These are phyloP conservation scores for Cyclocybe aegerita DNA, from an alignment of 768 basidiomycete species.

Conservation along the genomic window DNA sequence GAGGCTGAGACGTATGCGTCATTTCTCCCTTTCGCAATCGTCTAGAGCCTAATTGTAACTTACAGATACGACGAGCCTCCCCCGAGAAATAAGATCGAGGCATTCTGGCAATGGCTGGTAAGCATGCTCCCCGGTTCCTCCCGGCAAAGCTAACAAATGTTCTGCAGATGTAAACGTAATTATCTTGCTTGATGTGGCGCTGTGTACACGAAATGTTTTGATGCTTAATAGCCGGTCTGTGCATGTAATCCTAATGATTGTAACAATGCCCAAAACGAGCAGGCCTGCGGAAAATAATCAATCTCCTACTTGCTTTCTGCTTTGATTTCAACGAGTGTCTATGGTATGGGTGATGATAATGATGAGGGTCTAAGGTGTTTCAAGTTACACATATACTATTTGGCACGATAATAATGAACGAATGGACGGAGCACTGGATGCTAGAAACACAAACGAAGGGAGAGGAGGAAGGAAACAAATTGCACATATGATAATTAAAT, in stretches of 20 bases:
- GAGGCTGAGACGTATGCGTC: conserved; percentile 56
- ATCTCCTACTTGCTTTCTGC: no score
- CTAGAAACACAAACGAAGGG: not conserved
- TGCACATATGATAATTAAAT: conserved; percentile 21
- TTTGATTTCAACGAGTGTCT: no score
- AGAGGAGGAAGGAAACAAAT: conserved; percentile 6
- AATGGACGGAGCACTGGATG: not conserved
- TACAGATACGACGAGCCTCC: conserved; percentile 64
- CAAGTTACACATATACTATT: no score
- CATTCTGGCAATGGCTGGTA: conserved; percentile 81
- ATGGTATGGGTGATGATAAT: no score
- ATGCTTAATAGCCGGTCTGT: not conserved
- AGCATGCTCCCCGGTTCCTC: conserved; percentile 25
- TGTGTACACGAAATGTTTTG: not conserved
- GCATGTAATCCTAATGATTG: no score
- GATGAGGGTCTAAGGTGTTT: no score
- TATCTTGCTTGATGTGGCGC: not conserved
- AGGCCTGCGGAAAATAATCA: no score
- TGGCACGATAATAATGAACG: not conserved
- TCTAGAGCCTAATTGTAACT: not conserved
- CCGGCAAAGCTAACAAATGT: not conserved
- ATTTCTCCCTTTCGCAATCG: not conserved
- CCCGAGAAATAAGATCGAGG: conserved; percentile 65
- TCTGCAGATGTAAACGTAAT: not conserved
- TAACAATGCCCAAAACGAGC: no score